phyloP scores from a whole-genome alignment of 2,329 filamentous ascomycete species.

The Scedosporium aurantiacum region DNA sequence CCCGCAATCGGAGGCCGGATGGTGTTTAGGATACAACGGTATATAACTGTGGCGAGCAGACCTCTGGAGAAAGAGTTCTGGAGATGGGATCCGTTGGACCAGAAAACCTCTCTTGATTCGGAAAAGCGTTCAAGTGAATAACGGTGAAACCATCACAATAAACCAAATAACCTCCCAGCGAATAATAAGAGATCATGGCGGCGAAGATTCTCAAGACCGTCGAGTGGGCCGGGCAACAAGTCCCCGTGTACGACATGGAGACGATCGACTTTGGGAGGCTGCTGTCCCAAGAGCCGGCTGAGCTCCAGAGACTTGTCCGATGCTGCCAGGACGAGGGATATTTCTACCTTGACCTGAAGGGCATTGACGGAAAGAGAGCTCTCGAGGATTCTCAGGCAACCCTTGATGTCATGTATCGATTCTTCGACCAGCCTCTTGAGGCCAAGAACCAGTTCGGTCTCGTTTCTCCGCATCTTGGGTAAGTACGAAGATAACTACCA shows the following conservation, averaged over 20 bases:
- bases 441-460: slow-evolving; percentile 46
- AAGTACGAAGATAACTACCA: neutral
- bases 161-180: no score
- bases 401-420: slow-evolving; percentile 42
- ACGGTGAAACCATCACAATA: no score
- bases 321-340: slow-evolving; percentile 40
- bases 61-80: no score
- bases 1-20: neutral
- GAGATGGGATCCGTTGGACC: no score
- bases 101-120: no score
- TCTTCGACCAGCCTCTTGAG: slow-evolving; percentile 41
- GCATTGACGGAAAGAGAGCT: slow-evolving; percentile 41
- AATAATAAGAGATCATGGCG: neutral
- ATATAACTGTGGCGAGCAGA: neutral
- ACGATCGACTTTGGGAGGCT: slow-evolving; percentile 40
- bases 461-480: slow-evolving; percentile 41
- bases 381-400: slow-evolving; percentile 40
- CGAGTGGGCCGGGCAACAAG: slow-evolving; percentile 36
- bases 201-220: slow-evolving; percentile 22
- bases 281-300: slow-evolving; percentile 41
- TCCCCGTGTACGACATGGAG: slow-evolving; percentile 40
- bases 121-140: no score
- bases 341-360: slow-evolving; percentile 44
- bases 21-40: neutral
- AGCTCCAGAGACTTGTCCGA: slow-evolving; percentile 38